Evolutionary conservation across 2,329 filamentous ascomycete species (phyloP).

Genomic region (Dothideomycetes sp.): DNA sequence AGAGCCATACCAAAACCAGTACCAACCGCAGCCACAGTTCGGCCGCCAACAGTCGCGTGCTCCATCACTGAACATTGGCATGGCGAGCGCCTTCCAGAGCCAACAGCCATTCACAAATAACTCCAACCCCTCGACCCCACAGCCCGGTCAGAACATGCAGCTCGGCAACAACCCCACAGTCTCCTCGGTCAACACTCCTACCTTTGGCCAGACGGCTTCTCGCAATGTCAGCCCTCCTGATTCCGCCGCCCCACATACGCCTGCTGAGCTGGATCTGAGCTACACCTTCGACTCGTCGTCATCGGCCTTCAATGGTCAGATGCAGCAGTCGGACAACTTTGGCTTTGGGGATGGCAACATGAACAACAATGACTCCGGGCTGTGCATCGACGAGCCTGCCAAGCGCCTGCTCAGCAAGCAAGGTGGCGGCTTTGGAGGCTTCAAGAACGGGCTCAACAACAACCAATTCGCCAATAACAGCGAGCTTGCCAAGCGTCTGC

Average conservation of each 20-base stretch:
- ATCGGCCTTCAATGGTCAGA: slow-evolving; percentile 25
- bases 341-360: slow-evolving; percentile 43
- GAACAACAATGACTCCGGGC: slow-evolving; percentile 37
- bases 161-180: slow-evolving; percentile 92
- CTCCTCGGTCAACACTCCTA: slow-evolving; percentile 93
- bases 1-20: slow-evolving; percentile 32
- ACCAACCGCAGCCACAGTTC: slow-evolving; percentile 39
- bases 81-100: slow-evolving; percentile 54
- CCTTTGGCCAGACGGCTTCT: slow-evolving; percentile 62
- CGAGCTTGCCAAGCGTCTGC: slow-evolving; percentile 57
- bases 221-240: slow-evolving; percentile 51
- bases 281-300: slow-evolving; percentile 19
- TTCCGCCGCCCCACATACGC: slow-evolving; percentile 59
- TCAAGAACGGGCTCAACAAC: slow-evolving; percentile 14
- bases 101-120: slow-evolving; percentile 66
- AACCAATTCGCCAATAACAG: slow-evolving; percentile 67
- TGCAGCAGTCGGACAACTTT: slow-evolving; percentile 21
- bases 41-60: slow-evolving; percentile 44
- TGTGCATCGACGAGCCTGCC: slow-evolving; percentile 78
- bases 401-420: slow-evolving; percentile 82
- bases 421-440: slow-evolving; percentile 46
- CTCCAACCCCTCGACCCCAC: slow-evolving; percentile 78
- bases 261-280: slow-evolving; percentile 55
- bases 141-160: slow-evolving; percentile 54
- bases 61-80: slow-evolving; percentile 71